Percentiles rank a stretch among this genome's conserved stretches.
Conservation (phyloP, 768 basidiomycete genomes). For the Baorangia bicolor region DNA sequence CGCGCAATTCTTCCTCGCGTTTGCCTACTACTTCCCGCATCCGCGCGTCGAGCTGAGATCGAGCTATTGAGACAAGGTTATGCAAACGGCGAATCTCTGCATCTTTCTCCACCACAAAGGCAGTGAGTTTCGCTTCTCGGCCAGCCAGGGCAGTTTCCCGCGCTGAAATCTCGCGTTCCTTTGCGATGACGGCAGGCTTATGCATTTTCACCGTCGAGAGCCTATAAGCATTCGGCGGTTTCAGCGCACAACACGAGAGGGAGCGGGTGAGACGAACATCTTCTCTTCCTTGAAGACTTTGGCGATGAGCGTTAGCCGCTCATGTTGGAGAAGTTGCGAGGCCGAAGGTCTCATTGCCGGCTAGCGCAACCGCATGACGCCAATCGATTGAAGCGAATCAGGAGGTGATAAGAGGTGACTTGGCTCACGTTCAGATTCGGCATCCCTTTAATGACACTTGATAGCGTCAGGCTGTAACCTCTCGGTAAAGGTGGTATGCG, state of each 20-base stretch:
- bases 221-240: conserved; percentile 36
- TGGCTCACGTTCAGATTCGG: conserved; percentile 71
- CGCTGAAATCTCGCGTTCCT: conserved; percentile 62
- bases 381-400: not conserved
- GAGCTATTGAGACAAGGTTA: conserved; percentile 38
- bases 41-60: conserved; percentile 42
- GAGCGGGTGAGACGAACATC: conserved; percentile 46
- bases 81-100: conserved; percentile 53
- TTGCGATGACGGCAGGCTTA: conserved; percentile 50
- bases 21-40: conserved; percentile 58
- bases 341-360: conserved; percentile 87
- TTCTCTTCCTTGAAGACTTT: conserved; percentile 78
- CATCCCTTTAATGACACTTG: conserved; percentile 83
- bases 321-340: conserved; percentile 76
- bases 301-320: conserved; percentile 66
- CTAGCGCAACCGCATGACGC: conserved; percentile 34
- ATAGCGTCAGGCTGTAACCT: conserved; percentile 73
- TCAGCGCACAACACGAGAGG: not conserved
- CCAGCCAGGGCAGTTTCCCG: conserved; percentile 57
- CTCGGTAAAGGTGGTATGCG: conserved; percentile 87
- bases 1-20: conserved; percentile 68
- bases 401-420: not conserved
- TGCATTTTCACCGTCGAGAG: conserved; percentile 63
- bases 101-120: conserved; percentile 56
- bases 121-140: conserved; percentile 50